These are phyloP conservation scores for Rhodotorula toruloides DNA, from an alignment of 768 basidiomycete genomes.

Conservation along the genomic window DNA sequence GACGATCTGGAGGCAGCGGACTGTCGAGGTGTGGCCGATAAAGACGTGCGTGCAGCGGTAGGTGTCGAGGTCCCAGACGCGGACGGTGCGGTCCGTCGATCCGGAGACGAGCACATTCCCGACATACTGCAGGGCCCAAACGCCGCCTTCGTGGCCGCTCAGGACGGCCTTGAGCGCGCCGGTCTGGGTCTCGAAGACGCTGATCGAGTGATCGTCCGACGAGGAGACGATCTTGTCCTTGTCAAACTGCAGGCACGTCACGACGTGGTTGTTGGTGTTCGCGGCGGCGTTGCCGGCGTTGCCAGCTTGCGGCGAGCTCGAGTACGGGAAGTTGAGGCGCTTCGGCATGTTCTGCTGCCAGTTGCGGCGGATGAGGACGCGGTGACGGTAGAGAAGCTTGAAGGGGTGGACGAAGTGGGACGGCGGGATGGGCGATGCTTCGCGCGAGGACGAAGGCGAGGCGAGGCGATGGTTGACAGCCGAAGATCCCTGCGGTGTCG, in stretches of 20 bases:
- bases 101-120: slow-evolving; percentile 79
- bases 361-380: slow-evolving; percentile 68
- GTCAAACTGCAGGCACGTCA: slow-evolving; percentile 93
- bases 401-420: slow-evolving; percentile 64
- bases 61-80: slow-evolving; percentile 70
- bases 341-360: slow-evolving; percentile 67
- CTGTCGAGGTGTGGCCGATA: slow-evolving; percentile 92
- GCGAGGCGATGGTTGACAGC: slow-evolving; percentile 38
- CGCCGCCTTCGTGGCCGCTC: slow-evolving; percentile 88
- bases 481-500: slow-evolving; percentile 41
- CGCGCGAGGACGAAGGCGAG: slow-evolving; percentile 39
- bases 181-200: slow-evolving; percentile 81
- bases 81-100: slow-evolving; percentile 89
- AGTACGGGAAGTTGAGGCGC: slow-evolving; percentile 75
- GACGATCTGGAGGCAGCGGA: slow-evolving; percentile 90
- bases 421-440: slow-evolving; percentile 15
- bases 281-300: too few species aligned
- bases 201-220: slow-evolving; percentile 94
- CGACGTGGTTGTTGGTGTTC: slow-evolving; percentile 61
- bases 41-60: slow-evolving; percentile 86
- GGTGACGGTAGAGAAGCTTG: slow-evolving; percentile 88
- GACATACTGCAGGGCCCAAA: slow-evolving; percentile 80
- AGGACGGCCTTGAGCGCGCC: slow-evolving; percentile 69
- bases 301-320: slow-evolving; percentile 56
- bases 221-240: slow-evolving; percentile 91